Percentiles rank a stretch among this genome's conserved stretches.
phyloP scores from a whole-genome alignment of 345 rosid genomes.

The Passiflora organensis region DNA sequence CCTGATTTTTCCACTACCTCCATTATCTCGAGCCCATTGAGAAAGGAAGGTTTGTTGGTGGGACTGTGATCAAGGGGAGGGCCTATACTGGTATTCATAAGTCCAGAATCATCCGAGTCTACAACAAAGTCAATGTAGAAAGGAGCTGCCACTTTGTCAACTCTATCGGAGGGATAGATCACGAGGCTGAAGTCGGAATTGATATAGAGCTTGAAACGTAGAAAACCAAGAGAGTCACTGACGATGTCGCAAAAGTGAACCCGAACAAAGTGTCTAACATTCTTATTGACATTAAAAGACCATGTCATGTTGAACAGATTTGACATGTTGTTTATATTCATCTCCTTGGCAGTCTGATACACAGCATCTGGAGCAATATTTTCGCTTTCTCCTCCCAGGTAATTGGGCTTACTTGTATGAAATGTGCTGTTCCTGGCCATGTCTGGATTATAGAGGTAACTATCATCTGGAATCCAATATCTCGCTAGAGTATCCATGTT shows the following conservation, averaged over 20 bases:
- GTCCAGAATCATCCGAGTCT: conserved; percentile 38
- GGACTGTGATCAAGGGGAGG: neutral
- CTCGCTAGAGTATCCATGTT: conserved; percentile 35
- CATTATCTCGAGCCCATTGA: conserved; percentile 57
- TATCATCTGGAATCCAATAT: conserved; percentile 38
- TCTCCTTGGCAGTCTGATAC: conserved; percentile 36
- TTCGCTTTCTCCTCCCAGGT: neutral
- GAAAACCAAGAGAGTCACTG: neutral
- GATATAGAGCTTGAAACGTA: conserved; percentile 36
- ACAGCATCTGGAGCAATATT: conserved; percentile 39
- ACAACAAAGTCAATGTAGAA: conserved; percentile 40
- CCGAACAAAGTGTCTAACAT: conserved; percentile 41
- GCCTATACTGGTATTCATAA: conserved; percentile 32
- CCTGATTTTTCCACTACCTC: conserved; percentile 25
- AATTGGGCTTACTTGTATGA: neutral
- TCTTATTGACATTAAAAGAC: conserved; percentile 34
- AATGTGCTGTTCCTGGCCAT: neutral
- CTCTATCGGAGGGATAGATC: conserved; percentile 10
- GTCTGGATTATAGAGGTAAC: conserved; percentile 12
- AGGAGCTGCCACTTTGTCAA: conserved; percentile 1
- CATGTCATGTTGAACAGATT: conserved; percentile 34
- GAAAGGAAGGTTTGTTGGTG: conserved; percentile 1
- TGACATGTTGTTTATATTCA: neutral
- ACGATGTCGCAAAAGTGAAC: conserved; percentile 51
- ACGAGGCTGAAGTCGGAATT: conserved; percentile 7